phyloP scores from a whole-genome alignment of 2,329 filamentous ascomycete genomes.

The Cercospora citrullina region DNA sequence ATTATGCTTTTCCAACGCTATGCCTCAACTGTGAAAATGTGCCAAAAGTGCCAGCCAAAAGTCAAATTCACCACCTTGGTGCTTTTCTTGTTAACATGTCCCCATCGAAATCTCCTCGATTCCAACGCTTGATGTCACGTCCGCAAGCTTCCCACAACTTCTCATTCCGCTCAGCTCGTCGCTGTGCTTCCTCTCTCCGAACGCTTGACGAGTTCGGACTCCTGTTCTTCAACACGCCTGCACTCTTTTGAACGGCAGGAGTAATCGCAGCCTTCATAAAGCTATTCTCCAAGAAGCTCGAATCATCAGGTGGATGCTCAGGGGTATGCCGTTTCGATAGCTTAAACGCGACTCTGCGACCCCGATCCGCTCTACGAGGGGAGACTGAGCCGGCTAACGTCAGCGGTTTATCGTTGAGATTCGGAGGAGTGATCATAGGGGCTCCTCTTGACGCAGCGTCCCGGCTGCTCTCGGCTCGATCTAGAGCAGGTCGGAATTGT shows the following conservation, averaged over 20 bases:
- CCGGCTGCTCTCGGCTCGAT: conserved; percentile 32
- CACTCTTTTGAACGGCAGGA: not conserved
- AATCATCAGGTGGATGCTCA: conserved; percentile 5
- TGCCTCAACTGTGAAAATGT: not conserved
- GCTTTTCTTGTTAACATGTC: conserved; percentile 34
- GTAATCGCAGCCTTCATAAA: conserved; percentile 15
- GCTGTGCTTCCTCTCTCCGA: conserved; percentile 17
- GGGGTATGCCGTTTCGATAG: conserved; percentile 7
- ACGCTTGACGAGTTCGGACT: not conserved
- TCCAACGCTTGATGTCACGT: conserved; percentile 38
- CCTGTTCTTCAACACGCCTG: not conserved
- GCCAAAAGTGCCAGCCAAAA: not conserved
- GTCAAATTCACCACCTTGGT: conserved; percentile 32
- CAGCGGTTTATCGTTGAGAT: conserved; percentile 28
- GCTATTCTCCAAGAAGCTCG: conserved; percentile 14
- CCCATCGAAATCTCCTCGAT: conserved; percentile 39
- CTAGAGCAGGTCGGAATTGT: conserved; percentile 1
- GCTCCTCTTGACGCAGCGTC: conserved; percentile 24
- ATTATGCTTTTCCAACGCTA: not conserved
- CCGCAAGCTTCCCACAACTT: conserved; percentile 39
- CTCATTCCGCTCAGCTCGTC: conserved; percentile 26
- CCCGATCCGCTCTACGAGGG: conserved; percentile 27
- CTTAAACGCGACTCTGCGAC: conserved; percentile 1
- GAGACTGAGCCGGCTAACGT: conserved; percentile 33
- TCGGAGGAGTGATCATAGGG: conserved; percentile 33